Evolutionary conservation across 331 rosid species (phyloP).

Genomic region (Pyracantha coccinea): DNA sequence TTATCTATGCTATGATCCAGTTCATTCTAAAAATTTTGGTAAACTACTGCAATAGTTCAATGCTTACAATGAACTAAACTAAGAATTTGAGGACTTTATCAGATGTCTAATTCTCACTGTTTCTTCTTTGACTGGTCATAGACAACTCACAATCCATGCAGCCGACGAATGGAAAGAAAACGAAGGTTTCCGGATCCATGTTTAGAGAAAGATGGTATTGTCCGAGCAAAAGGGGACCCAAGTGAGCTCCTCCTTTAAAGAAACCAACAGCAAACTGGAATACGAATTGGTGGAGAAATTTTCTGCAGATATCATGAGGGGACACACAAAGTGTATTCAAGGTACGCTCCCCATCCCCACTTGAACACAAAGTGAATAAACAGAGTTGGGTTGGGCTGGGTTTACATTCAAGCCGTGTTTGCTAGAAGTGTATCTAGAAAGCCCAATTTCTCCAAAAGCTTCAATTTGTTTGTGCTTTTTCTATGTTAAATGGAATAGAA

Average conservation of each 20-base stretch:
- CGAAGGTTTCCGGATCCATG: conserved; percentile 3
- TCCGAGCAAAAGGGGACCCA: not conserved
- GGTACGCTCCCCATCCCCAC: not conserved
- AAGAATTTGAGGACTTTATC: not conserved
- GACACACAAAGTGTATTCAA: conserved; percentile 13
- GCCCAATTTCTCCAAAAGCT: no score
- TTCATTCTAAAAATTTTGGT: no score
- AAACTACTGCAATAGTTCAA: no score
- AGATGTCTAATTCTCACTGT: not conserved
- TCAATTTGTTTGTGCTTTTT: no score
- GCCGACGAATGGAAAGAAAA: not conserved
- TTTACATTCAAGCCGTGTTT: no score
- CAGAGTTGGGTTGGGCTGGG: no score
- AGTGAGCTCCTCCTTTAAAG: not conserved
- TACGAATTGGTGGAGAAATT: conserved; percentile 10
- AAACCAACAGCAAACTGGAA: conserved; percentile 26
- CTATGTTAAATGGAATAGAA: no score
- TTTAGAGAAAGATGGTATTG: not conserved
- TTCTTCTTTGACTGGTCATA: not conserved
- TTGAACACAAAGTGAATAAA: no score
- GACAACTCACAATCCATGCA: not conserved
- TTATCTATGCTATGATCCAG: no score
- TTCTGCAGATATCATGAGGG: conserved; percentile 15
- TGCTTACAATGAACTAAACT: not conserved
- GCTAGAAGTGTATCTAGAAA: no score